phyloP scores from a whole-genome alignment of 2,329 filamentous ascomycete genomes.

The Xylaria sp. region DNA sequence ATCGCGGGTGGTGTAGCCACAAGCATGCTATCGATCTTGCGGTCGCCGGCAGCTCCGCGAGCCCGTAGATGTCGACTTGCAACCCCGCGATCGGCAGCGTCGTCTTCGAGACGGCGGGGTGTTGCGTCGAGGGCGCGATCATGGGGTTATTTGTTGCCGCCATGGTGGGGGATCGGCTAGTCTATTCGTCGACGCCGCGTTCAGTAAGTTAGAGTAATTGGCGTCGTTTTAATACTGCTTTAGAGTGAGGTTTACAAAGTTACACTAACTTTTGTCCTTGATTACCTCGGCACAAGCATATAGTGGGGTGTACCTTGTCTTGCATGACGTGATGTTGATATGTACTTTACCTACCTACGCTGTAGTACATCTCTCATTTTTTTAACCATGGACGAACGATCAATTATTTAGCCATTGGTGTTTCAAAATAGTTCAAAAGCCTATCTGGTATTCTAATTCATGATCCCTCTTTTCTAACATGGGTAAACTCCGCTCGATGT shows the following conservation, averaged over 20 bases:
- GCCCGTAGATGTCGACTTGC: conserved; percentile 80
- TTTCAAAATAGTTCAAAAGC: background rate
- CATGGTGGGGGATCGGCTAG: conserved; percentile 15
- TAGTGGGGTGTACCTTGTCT: background rate
- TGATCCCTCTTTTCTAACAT: background rate
- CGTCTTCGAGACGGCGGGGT: conserved; percentile 65
- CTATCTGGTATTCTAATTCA: background rate
- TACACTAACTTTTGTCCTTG: background rate
- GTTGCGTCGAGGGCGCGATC: background rate
- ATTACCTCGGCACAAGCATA: background rate
- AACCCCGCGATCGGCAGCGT: conserved; percentile 81
- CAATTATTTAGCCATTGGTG: background rate
- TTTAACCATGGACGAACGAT: background rate
- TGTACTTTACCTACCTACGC: background rate
- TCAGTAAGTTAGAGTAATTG: no score
- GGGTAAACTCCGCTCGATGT: background rate
- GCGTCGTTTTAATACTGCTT: background rate
- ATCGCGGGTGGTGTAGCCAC: conserved; percentile 90
- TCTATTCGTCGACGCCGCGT: background rate
- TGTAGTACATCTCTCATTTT: background rate
- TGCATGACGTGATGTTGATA: background rate
- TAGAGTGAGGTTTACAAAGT: background rate
- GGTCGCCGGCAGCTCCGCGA: conserved; percentile 72
- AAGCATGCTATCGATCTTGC: conserved; percentile 74
- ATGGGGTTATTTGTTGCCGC: conserved; percentile 34